Evolutionary conservation across 257 asterid genomes (phyloP).

Genomic region (Solanum clarkiae): DNA sequence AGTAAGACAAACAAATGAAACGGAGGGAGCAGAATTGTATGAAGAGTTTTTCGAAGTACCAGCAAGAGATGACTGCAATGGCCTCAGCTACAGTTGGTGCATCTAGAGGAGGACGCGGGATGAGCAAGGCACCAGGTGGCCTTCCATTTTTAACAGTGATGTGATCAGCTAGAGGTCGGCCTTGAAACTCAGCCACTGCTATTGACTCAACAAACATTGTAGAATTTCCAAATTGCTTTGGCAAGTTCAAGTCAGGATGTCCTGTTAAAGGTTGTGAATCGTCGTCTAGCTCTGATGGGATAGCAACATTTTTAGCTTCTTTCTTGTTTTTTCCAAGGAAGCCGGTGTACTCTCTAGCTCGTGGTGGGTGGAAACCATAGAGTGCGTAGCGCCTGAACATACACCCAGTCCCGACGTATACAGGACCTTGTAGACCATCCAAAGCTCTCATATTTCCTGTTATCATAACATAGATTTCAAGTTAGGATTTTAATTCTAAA

Average conservation of each 20-base stretch:
- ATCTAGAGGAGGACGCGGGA: conserved; percentile 72
- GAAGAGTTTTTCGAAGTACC: conserved; percentile 23
- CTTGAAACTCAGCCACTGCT: conserved; percentile 87
- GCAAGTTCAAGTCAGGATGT: conserved; percentile 71
- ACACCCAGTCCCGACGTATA: conserved; percentile 93
- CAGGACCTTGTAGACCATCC: conserved; percentile 97
- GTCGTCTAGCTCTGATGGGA: conserved; percentile 40
- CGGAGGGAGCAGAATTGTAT: not conserved
- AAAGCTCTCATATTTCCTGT: conserved; percentile 95
- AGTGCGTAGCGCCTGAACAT: conserved; percentile 83
- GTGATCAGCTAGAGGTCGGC: conserved; percentile 90
- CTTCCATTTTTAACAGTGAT: conserved; percentile 76
- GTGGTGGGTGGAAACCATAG: conserved; percentile 76
- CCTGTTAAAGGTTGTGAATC: conserved; percentile 38
- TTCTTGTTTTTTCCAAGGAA: conserved; percentile 49
- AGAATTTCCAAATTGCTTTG: conserved; percentile 78
- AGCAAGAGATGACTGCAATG: conserved; percentile 90
- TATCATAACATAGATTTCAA: not conserved
- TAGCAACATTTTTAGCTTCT: conserved; percentile 16
- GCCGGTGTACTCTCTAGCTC: conserved; percentile 72
- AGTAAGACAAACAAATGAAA: not conserved
- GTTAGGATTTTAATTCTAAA: not conserved
- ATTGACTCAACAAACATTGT: conserved; percentile 72
- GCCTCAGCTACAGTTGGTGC: conserved; percentile 99
- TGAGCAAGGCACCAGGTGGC: conserved; percentile 75